Base-by-base conservation (phyloP, 441 rosid genomes). In the Mallotus japonicus region DNA sequence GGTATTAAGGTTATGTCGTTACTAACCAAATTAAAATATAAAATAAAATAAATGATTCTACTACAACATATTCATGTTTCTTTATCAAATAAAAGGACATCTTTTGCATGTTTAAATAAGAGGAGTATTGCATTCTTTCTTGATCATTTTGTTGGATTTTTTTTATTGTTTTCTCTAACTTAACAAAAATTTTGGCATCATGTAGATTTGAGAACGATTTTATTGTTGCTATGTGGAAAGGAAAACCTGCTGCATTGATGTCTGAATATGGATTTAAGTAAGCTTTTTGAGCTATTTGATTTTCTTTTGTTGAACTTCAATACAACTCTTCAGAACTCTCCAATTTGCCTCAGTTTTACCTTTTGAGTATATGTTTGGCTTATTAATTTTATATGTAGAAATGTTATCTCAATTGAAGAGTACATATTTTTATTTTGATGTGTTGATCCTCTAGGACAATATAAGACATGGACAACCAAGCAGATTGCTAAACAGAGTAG, bases 201-300 rank as follows among this genome's bases (percentile, higher is more conserved):
- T 64, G 22, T 84, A 90, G 97, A 82, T 90, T 82, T 70, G 82
- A 85, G 87, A 86, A 85, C 56, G 87, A 89, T 60, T 83, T 92
- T 11, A 74, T 93, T 76, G 84, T 92, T 87, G 93, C 97, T 32
- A 89, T 87, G 58, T 97, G 97, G 67, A 93, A 90, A 83, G 95
- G 97, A 65, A 91, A 90, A 79, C 96, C 97, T 59, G 90, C 95
- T 28, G 82, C 78, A 0, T 90, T 92, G 58, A 84, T 93, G 95
- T 79, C 96, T 49, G 87, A 85, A 78, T 90, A 93, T 80, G 98
- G 93, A 73, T 93, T 88, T 76, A 84, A 81, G 97, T 92, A 83
- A 74, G 83, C 40, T 68, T 69, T 72, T 67, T 69, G 49, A 24
- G 50, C 47, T 34, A 46, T 40, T 5, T 67, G 5, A 49, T 70